phyloP scores from a whole-genome alignment of 495 filamentous ascomycete genomes.

The Friedmanniomyces simplex region DNA sequence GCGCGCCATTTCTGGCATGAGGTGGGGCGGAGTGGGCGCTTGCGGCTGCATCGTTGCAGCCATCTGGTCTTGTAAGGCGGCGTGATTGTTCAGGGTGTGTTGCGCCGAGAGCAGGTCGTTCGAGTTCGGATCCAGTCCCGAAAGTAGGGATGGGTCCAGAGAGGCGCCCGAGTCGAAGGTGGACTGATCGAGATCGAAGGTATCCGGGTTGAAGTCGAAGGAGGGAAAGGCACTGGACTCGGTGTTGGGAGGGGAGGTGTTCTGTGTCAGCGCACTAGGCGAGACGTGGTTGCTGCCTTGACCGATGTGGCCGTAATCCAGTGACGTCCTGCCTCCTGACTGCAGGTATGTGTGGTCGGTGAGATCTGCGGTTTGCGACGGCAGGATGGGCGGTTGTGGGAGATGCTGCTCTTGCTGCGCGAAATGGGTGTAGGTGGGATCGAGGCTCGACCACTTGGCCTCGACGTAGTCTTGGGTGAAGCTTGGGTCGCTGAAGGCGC shows the following conservation, averaged over 20 bases:
- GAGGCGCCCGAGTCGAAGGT: constrained; percentile 24
- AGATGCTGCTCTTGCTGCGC: constrained; percentile 14
- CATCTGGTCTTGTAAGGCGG: constrained; percentile 48
- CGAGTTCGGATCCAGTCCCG: constrained; percentile 9
- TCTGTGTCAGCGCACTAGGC: constrained; percentile 23
- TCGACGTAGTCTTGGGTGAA: constrained; percentile 10
- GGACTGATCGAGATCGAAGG: constrained; percentile 14
- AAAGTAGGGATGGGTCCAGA: constrained; percentile 28
- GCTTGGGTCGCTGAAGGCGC: constrained; percentile 11
- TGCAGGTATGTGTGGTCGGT: constrained; percentile 22
- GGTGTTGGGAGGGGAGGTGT: constrained; percentile 15
- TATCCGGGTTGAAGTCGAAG: constrained; percentile 22
- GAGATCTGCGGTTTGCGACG: constrained; percentile 17
- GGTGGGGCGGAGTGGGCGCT: constrained; percentile 56
- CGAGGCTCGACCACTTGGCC: constrained; percentile 9
- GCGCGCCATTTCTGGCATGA: constrained; percentile 51
- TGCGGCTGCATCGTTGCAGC: constrained; percentile 60
- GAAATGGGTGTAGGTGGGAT: not conserved
- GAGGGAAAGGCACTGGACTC: constrained; percentile 24
- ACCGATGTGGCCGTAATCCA: constrained; percentile 20
- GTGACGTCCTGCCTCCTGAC: constrained; percentile 2
- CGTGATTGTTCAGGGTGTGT: constrained; percentile 47
- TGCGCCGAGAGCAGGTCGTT: constrained; percentile 25
- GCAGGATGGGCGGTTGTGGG: constrained; percentile 20
- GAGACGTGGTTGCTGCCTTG: constrained; percentile 28